A percentile compares a stretch with the other conserved stretches of the same genome.
phyloP scores from a whole-genome alignment of 2,329 filamentous ascomycete species.

The Cordyceps tenuipes region DNA sequence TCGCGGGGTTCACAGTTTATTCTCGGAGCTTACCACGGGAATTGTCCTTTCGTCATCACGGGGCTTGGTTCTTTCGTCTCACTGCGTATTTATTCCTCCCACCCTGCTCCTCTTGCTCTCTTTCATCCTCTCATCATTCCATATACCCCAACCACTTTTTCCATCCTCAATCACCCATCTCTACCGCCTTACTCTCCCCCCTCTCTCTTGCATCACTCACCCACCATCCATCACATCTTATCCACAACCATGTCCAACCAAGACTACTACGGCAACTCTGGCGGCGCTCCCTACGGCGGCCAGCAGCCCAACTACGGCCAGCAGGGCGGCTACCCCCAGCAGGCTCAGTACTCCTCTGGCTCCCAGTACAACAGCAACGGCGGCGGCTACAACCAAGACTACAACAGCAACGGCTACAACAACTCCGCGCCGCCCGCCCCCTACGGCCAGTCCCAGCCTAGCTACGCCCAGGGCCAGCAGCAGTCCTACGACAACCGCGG shows the following conservation, averaged over 20 bases:
- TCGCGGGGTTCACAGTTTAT: neutral
- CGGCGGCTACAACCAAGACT: slow-evolving; percentile 2
- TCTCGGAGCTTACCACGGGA: neutral
- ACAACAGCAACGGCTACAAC: neutral
- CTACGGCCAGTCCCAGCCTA: slow-evolving; percentile 9
- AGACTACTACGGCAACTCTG: slow-evolving; percentile 28
- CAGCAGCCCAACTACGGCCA: slow-evolving; percentile 10
- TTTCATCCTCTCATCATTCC: neutral
- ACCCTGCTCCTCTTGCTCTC: neutral
- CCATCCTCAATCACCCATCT: neutral
- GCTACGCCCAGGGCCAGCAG: slow-evolving; percentile 6
- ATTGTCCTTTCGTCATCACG: neutral
- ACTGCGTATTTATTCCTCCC: neutral
- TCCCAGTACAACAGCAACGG: neutral
- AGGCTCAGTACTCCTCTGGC: slow-evolving; percentile 5
- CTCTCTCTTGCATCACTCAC: neutral
- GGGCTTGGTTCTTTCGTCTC: neutral
- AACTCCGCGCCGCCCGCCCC: neutral
- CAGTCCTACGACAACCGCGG: slow-evolving; percentile 11
- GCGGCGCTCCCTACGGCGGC: slow-evolving; percentile 13
- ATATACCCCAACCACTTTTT: neutral
- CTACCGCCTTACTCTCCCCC: neutral
- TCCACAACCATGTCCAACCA: slow-evolving; percentile 26
- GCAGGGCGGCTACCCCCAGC: slow-evolving; percentile 15
- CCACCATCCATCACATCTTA: neutral